Base-by-base conservation (phyloP, 371 early-diverging fungal genomes). In the Lichtheimia corymbifera region DNA sequence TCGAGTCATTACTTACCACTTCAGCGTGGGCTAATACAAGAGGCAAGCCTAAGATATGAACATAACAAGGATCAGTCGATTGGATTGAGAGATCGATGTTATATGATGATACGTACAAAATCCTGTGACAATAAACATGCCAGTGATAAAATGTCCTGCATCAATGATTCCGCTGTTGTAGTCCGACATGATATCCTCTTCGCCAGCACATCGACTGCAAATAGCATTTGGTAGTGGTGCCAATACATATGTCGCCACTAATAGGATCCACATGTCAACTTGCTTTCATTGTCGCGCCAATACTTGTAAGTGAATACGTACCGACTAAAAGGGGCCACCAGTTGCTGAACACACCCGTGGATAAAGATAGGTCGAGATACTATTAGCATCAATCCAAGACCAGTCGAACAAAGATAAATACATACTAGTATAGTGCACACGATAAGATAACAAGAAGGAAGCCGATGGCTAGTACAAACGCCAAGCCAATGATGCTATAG, bases 251-350 rank as follows among this genome's bases (percentile, higher is more conserved):
- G 91, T 91, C 28, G 91, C 85, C 20, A 94, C 94, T 74, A 57
- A 4, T 17, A 18, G n/a, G 25, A 52, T 24, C 17, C 17, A 59
- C 17, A 59, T 27, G 6, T 40, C 30, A 12, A 22, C 30, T 12
- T 3, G n/a, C 15, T 27, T 9, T 13, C 20, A 40, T 20, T 0
- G 30, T 42, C 24, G 13, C 43, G 43, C n/a, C 25, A 43, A 22
- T 3, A 3, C 14, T 41, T 22, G 22, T 22, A 22, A 1, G 2
- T 22, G 2, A 1, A 4, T 22, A 51, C 71, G 49, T 80, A 87
- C 88, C 86, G 47, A 94, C 94, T 27, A 93, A 79, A 41, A 96
- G 79, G 15, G 97, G 96, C 82, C 91, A 88, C 96, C 96, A 97
- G 73, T 95, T 96, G 68, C 94, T 91, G 68, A 4, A 60, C 43